Evolutionary conservation across 1,284 basidiomycete species (phyloP), one percentile per base, ranked within the genome.

Genomic region (Sporisorium reilianum): DNA sequence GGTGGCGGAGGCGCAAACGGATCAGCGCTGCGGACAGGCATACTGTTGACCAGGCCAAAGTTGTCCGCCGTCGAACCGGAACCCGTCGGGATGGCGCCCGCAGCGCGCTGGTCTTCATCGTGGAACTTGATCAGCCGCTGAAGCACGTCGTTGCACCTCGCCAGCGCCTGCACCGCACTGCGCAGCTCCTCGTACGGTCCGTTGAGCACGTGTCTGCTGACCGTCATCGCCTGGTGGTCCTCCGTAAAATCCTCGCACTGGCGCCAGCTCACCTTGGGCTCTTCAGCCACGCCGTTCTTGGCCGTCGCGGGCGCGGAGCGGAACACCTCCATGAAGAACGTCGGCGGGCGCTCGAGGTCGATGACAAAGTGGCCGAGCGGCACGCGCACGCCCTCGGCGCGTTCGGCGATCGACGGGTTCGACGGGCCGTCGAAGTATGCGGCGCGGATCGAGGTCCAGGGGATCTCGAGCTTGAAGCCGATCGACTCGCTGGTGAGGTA

Each of bases 171-270:
- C 8, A 80, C 65, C 0, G 80, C 78, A n/a, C 56, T 48, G 7
- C 76, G 48, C 1, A 81, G 65, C 61, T 77, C 68, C 14, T 70
- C 54, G 57, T 79, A 80, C 1, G 80, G 80, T 5, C 80, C 80
- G 51, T 71, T 73, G 53, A 81, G 57, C 5, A 75, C 30, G 60
- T 81, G 80, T 10, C 55, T 45, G 30, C 65, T 64, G 48, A 71
- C 62, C 1, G 55, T 56, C 52, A 76, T 80, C 1, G 77, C 80
- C 55, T 80, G 79, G 26, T 63, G 68, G 41, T 64, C 74, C 41
- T 81, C 77, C n/a, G 80, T 81, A 26, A 81, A 81, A 34, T 81
- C 80, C 20, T 77, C 75, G 61, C 77, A 79, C 44, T 81, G 80
- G 18, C 80, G 63, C 80, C 80, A 80, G 57, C 76, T 68, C 34